Conservation (phyloP, 768 basidiomycete genomes). For the Tulasnella sp. region DNA sequence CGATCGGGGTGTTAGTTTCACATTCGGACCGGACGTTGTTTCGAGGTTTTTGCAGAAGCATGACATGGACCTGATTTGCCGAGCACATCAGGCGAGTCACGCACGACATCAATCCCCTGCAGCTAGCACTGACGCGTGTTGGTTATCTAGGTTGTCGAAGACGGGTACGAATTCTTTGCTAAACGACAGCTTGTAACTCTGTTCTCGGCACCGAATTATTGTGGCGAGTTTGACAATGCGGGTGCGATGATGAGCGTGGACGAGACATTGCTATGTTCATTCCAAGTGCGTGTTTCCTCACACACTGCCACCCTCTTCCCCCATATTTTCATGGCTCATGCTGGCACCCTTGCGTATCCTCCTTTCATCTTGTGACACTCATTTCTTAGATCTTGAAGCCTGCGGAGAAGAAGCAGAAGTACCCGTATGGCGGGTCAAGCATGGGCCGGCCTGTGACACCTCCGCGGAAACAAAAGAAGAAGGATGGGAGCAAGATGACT, state of each 20-base stretch:
- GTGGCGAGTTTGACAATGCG: constrained; percentile 96
- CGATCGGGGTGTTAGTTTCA: constrained; percentile 97
- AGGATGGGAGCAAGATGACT: constrained; percentile 50
- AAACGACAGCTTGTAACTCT: constrained; percentile 94
- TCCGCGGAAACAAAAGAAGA: constrained; percentile 96
- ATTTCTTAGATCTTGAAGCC: constrained; percentile 81
- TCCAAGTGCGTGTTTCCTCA: constrained; percentile 63
- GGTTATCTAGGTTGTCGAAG: constrained; percentile 81
- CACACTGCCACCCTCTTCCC: no score
- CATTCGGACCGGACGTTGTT: constrained; percentile 96
- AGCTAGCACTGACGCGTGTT: constrained; percentile 5
- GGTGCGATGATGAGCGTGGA: constrained; percentile 99
- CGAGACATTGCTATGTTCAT: constrained; percentile 91
- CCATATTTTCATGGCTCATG: constrained; percentile 8
- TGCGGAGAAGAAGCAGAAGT: constrained; percentile 96
- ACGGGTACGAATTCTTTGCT: constrained; percentile 98
- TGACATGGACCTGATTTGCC: constrained; percentile 98
- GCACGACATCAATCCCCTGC: constrained; percentile 9
- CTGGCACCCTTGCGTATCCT: no score
- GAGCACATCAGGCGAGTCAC: constrained; percentile 85
- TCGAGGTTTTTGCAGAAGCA: constrained; percentile 98
- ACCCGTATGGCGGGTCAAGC: constrained; percentile 78
- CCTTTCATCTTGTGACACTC: not conserved
- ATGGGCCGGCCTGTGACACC: constrained; percentile 71
- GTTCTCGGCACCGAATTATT: constrained; percentile 94